Base-by-base conservation (phyloP, 805 yeast species). In the Cyberlindnera japonica region DNA sequence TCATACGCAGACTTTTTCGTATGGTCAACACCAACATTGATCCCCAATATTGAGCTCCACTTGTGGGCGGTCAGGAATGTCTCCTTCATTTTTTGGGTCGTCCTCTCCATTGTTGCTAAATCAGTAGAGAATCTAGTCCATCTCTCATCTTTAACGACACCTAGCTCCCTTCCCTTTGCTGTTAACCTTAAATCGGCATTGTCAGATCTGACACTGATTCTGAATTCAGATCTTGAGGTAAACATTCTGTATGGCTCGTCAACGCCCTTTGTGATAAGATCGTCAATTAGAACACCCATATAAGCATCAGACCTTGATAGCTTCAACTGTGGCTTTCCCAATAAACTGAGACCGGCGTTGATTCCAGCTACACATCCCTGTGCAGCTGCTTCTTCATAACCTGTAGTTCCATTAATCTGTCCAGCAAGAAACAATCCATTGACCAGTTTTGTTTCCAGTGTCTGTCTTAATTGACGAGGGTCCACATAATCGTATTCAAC, bases 191-290 rank as follows among this genome's bases (percentile, higher is more conserved):
- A 62, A 56, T 95, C 97, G 0, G 99, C 98, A 66, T 93, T 93
- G 60, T 93, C 99, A 0, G 96, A 81, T 44, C 99, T 70, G 5
- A 89, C 87, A 24, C 89, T 81, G 27, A 93, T 78, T 57, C 99
- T 71, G 59, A 88, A 93, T 59, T 93, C 99, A 0, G 96, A 85
- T 37, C 99, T 74, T 6, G 97, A 88, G 0, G 99, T 93, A 58
- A 93, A 93, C 99, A 93, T 93, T 48, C 99, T 69, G 59, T 93
- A 93, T 1, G 99, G 99, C 61, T 93, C 99, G 45, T 81, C 86
- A 2, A 93, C 96, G 15, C 99, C 99, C 60, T 88, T 88, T 1
- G 96, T 90, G 22, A 90, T 83, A 49, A 93, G 69, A 65, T 93
- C 99, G 62, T 93, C 99, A 35, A 93, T 81, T 43, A 93, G 66